Evolutionary conservation across 345 rosid genomes (phyloP).

Genomic region (Excoecaria agallocha): DNA sequence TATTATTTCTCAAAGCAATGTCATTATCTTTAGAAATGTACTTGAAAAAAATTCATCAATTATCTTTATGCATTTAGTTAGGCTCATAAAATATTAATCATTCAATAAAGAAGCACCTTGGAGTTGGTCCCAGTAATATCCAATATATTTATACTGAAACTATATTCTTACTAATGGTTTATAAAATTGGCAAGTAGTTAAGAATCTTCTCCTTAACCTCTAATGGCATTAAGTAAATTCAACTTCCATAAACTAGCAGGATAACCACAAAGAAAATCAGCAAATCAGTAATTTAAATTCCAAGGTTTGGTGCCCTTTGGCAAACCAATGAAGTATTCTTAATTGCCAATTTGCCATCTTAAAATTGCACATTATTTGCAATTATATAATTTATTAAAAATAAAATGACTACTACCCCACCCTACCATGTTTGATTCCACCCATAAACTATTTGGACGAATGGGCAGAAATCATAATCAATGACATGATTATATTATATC

Average conservation of each 20-base stretch:
- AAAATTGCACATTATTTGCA: too few relatives aligned
- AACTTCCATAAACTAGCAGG: background rate
- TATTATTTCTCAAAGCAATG: background rate
- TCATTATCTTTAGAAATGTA: background rate
- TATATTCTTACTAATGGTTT: background rate
- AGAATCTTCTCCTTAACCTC: background rate
- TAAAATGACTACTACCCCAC: too few relatives aligned
- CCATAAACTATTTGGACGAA: too few relatives aligned
- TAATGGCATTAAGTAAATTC: background rate
- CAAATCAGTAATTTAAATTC: background rate
- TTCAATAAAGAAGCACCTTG: background rate
- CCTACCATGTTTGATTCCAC: background rate
- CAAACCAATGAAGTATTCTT: too few relatives aligned
- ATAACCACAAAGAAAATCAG: too few relatives aligned
- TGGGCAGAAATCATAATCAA: too few relatives aligned
- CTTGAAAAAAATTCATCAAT: background rate
- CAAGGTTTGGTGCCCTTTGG: too few relatives aligned
- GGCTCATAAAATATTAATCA: background rate
- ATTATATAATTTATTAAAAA: background rate
- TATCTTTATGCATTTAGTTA: background rate
- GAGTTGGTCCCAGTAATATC: background rate
- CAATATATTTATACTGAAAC: background rate
- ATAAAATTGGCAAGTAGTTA: too few relatives aligned
- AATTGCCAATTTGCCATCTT: too few relatives aligned
- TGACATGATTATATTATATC: too few relatives aligned